Percentiles rank a stretch among this genome's conserved stretches.
Conservation (phyloP, 768 basidiomycete species). For the Ramaria rubella region DNA sequence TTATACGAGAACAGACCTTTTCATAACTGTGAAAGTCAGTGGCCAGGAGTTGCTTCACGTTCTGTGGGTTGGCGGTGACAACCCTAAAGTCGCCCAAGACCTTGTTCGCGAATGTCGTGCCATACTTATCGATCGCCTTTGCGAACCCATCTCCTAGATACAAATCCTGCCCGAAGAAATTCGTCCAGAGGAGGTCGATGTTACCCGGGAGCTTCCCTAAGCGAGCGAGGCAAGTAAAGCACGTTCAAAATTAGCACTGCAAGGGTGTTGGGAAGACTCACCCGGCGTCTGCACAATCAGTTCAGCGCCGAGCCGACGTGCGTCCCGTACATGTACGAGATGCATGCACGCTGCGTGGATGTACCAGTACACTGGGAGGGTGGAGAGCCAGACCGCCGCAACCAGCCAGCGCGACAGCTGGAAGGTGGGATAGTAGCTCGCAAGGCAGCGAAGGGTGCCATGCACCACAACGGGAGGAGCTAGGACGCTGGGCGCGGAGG, state of each 20-base stretch:
- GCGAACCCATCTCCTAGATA: slow-evolving; percentile 3
- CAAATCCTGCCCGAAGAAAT: background rate
- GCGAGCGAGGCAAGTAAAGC: too few relatives aligned
- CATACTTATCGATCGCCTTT: background rate
- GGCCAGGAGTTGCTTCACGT: slow-evolving; percentile 34
- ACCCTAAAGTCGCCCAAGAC: slow-evolving; percentile 12
- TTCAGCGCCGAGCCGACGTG: background rate
- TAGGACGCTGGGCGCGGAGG: background rate
- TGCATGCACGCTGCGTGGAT: background rate
- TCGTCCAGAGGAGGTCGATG: background rate
- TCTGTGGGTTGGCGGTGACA: background rate
- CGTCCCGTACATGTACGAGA: background rate
- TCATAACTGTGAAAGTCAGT: slow-evolving; percentile 39
- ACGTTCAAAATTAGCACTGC: background rate
- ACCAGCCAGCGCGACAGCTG: background rate
- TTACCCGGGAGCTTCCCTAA: background rate
- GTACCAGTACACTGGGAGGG: background rate
- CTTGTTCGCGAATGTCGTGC: slow-evolving; percentile 14
- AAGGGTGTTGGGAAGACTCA: background rate
- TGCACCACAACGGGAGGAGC: background rate
- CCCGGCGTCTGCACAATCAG: background rate
- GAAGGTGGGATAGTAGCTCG: background rate
- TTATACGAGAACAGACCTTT: slow-evolving; percentile 27
- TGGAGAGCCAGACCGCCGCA: background rate
- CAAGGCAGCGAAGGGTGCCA: background rate